Evolutionary conservation across 2,329 filamentous ascomycete species (phyloP).

Genomic region (Cercospora brassicicola): DNA sequence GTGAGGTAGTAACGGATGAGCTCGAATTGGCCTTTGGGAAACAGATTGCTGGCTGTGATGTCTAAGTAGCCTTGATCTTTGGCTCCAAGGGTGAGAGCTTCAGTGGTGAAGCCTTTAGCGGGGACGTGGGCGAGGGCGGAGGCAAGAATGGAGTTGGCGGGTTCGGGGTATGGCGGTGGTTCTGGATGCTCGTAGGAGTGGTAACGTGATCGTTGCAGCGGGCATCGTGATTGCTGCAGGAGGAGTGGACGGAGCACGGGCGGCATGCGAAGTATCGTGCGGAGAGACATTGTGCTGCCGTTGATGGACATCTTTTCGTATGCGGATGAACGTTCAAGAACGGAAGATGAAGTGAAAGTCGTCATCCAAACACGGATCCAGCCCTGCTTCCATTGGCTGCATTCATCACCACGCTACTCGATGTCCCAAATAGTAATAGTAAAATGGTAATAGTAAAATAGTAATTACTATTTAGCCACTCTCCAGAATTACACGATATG

Average conservation of each 20-base stretch:
- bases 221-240: constrained; percentile 23
- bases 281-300: constrained; percentile 26
- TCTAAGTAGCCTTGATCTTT: constrained; percentile 83
- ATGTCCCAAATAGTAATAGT: neutral
- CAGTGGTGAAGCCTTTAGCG: constrained; percentile 74
- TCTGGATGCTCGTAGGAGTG: constrained; percentile 72
- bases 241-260: constrained; percentile 32
- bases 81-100: constrained; percentile 73
- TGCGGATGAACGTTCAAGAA: neutral
- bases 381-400: neutral
- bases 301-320: neutral
- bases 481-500: neutral
- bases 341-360: neutral
- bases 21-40: constrained; percentile 77
- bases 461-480: neutral
- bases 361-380: neutral
- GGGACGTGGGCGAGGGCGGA: constrained; percentile 80
- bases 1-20: constrained; percentile 77
- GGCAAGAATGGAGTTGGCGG: constrained; percentile 75
- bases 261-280: constrained; percentile 32
- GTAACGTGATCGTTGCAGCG: constrained; percentile 48
- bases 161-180: constrained; percentile 63
- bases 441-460: neutral
- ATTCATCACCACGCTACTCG: neutral
- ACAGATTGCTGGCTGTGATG: constrained; percentile 72